These are phyloP conservation scores for Lepiota brunneoincarnata DNA, from an alignment of 768 basidiomycete genomes.

Conservation along the genomic window DNA sequence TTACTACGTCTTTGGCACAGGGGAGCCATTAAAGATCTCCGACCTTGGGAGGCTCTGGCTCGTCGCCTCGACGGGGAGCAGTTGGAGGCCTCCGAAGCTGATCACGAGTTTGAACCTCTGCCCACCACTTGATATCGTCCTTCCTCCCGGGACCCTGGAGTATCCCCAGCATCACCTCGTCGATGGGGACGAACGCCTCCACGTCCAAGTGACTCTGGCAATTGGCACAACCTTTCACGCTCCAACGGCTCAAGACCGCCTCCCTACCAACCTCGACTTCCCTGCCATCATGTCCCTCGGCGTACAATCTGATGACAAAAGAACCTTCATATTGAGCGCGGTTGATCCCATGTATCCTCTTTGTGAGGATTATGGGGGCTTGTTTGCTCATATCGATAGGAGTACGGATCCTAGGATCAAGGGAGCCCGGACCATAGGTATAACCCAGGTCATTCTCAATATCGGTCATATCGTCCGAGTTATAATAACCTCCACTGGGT, in stretches of 20 bases:
- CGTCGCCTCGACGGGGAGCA: neutral
- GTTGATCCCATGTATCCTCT: neutral
- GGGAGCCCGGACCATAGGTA: neutral
- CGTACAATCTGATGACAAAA: slow-evolving; percentile 4
- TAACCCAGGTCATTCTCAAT: neutral
- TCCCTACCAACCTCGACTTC: slow-evolving; percentile 7
- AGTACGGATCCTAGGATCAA: neutral
- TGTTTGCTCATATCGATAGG: neutral
- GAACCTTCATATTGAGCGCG: slow-evolving; percentile 4
- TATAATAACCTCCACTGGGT: slow-evolving; percentile 2
- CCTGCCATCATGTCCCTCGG: slow-evolving; percentile 3
- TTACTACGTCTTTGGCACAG: too few species aligned
- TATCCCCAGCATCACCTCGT: neutral
- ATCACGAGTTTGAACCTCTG: neutral
- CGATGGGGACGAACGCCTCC: slow-evolving; percentile 2
- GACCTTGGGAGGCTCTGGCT: too few species aligned
- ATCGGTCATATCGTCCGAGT: slow-evolving; percentile 1
- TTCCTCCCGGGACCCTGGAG: neutral
- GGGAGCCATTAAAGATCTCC: too few species aligned
- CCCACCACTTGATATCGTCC: neutral
- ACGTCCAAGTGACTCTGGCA: slow-evolving; percentile 1
- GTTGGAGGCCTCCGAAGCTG: neutral
- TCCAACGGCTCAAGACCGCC: slow-evolving; percentile 2
- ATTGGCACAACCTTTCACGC: neutral
- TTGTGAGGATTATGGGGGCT: neutral